phyloP scores from a whole-genome alignment of 306 rosid genomes.

The Pachyrhizus erosus region DNA sequence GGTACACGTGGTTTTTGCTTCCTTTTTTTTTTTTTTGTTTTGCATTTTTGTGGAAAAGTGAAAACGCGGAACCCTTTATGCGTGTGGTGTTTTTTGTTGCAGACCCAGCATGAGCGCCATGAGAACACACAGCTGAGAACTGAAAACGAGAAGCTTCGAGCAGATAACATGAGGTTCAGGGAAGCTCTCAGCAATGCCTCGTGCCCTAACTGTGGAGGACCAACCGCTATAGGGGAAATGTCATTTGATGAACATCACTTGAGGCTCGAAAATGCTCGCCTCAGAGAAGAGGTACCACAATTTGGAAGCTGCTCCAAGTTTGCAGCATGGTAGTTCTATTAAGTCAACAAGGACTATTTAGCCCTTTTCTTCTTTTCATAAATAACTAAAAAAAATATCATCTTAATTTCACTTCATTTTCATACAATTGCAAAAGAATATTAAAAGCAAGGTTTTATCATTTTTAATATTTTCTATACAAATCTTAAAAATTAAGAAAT shows the following conservation, averaged over 20 bases:
- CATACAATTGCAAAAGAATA: not conserved
- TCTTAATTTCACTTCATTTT: not conserved
- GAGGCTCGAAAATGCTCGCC: conserved; percentile 86
- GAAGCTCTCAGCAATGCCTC: conserved; percentile 97
- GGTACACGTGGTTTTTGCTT: conserved; percentile 52
- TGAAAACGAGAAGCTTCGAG: conserved; percentile 87
- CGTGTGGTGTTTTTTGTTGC: not conserved
- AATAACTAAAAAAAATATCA: not conserved
- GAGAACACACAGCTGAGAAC: conserved; percentile 83
- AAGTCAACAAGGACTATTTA: not conserved
- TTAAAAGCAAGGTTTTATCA: not conserved
- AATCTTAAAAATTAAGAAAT: not conserved
- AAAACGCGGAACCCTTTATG: not conserved
- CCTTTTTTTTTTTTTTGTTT: not conserved
- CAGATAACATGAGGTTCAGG: conserved; percentile 88
- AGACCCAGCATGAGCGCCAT: conserved; percentile 95
- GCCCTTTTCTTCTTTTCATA: not conserved
- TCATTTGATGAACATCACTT: conserved; percentile 96
- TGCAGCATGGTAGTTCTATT: not conserved
- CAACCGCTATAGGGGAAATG: conserved; percentile 95
- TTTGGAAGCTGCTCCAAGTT: not conserved
- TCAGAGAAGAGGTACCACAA: conserved; percentile 83
- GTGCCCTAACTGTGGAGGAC: conserved; percentile 97
- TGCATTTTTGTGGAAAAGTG: not conserved
- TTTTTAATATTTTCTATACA: not conserved